These are phyloP conservation scores for Syzygium aromaticum DNA, from an alignment of 345 rosid genomes.

Conservation along the genomic window DNA sequence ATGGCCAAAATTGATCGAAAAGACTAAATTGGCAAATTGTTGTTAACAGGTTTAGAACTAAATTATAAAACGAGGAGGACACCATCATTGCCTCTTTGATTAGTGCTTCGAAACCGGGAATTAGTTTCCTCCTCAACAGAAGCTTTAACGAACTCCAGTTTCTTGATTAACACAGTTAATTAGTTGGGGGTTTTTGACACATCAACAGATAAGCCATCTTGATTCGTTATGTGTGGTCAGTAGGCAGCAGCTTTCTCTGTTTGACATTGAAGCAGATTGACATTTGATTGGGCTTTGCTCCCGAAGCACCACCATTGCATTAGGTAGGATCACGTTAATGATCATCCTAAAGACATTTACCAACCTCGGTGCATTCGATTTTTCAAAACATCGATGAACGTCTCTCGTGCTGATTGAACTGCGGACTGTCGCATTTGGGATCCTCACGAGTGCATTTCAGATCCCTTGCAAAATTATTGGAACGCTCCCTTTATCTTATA, in stretches of 20 bases:
- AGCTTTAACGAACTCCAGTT: conserved; percentile 16
- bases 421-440: background rate
- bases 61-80: background rate
- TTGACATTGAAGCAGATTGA: background rate
- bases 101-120: background rate
- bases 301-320: background rate
- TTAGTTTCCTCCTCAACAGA: conserved; percentile 11
- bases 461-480: too few relatives aligned
- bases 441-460: too few relatives aligned
- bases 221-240: background rate
- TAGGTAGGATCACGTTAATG: background rate
- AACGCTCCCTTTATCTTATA: too few relatives aligned
- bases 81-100: conserved; percentile 3
- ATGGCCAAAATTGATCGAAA: too few relatives aligned
- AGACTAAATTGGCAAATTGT: too few relatives aligned
- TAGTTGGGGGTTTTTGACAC: background rate
- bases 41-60: too few relatives aligned
- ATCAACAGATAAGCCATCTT: background rate
- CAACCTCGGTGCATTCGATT: background rate
- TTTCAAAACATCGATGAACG: background rate
- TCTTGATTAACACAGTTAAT: background rate
- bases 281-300: background rate
- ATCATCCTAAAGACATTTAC: background rate
- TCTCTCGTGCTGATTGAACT: background rate
- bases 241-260: background rate